These are phyloP conservation scores for Lyophyllum shimeji DNA, from an alignment of 768 basidiomycete species.

Conservation along the genomic window DNA sequence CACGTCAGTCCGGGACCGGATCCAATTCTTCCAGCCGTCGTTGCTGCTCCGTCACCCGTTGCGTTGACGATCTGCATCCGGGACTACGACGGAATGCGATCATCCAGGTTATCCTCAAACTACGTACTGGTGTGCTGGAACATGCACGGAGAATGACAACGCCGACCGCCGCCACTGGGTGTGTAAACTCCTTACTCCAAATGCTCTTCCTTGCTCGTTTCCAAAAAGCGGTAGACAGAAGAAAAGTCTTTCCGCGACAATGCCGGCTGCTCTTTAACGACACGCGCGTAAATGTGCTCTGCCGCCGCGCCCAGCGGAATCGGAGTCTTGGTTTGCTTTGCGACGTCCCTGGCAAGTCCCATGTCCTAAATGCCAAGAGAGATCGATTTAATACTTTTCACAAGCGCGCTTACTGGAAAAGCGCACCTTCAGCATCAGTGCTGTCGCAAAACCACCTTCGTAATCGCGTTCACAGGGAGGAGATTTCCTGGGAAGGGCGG, in stretches of 20 bases:
- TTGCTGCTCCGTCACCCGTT: constrained; percentile 3
- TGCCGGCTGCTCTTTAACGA: constrained; percentile 54
- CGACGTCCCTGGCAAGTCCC: constrained; percentile 73
- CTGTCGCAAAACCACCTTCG: constrained; percentile 83
- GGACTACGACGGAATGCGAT: background rate
- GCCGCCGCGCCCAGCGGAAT: constrained; percentile 71
- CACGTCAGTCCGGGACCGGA: background rate
- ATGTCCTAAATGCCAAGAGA: constrained; percentile 59
- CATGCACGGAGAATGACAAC: background rate
- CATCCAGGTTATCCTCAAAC: background rate
- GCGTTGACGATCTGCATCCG: background rate
- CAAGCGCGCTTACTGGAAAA: background rate
- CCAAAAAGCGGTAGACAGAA: constrained; percentile 69
- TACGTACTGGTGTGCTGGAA: background rate
- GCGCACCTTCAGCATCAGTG: constrained; percentile 78
- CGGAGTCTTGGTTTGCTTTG: constrained; percentile 43
- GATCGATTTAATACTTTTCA: background rate
- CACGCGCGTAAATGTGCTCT: constrained; percentile 56
- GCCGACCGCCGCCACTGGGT: background rate
- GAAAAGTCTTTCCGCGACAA: constrained; percentile 78
- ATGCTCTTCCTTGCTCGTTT: constrained; percentile 21
- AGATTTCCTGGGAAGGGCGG: constrained; percentile 64
- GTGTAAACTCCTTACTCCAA: constrained; percentile 9
- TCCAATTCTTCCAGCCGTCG: background rate
- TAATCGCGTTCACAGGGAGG: constrained; percentile 84